Evolutionary conservation across 805 yeast species (phyloP).

Genomic region (Deakozyma indianensis): DNA sequence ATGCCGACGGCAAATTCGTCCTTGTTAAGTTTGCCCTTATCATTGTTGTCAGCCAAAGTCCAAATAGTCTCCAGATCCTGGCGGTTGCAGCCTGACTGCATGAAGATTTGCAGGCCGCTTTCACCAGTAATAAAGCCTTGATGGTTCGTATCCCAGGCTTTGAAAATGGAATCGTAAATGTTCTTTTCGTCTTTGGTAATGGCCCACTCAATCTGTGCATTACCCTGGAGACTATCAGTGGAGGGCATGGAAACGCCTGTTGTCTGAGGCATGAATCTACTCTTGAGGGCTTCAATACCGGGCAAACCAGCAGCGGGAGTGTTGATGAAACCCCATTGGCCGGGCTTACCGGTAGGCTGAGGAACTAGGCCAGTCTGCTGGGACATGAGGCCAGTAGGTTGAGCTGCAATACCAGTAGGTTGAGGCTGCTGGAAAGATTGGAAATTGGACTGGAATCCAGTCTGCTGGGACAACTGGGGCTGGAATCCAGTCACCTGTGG

Average conservation of each 20-base stretch:
- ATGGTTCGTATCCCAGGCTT: conserved; percentile 63
- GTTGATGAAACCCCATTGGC: conserved; percentile 68
- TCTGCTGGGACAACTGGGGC: conserved; percentile 24
- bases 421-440: conserved; percentile 45
- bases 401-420: conserved; percentile 42
- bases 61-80: conserved; percentile 81
- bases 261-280: conserved; percentile 48
- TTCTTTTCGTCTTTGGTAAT: conserved; percentile 79
- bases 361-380: conserved; percentile 23
- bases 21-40: conserved; percentile 68
- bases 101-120: conserved; percentile 72
- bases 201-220: conserved; percentile 58
- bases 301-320: conserved; percentile 59
- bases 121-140: conserved; percentile 65
- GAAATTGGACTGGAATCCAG: conserved; percentile 23
- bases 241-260: conserved; percentile 17
- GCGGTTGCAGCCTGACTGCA: conserved; percentile 81
- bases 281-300: conserved; percentile 49
- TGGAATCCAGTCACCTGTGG: conserved; percentile 38
- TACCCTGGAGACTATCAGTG: conserved; percentile 22
- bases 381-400: conserved; percentile 20
- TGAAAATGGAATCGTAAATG: conserved; percentile 75
- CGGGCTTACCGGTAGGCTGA: conserved; percentile 51
- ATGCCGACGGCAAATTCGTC: conserved; percentile 94
- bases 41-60: conserved; percentile 73